phyloP scores from a whole-genome alignment of 257 asterid species.

The Primulina eburnea region DNA sequence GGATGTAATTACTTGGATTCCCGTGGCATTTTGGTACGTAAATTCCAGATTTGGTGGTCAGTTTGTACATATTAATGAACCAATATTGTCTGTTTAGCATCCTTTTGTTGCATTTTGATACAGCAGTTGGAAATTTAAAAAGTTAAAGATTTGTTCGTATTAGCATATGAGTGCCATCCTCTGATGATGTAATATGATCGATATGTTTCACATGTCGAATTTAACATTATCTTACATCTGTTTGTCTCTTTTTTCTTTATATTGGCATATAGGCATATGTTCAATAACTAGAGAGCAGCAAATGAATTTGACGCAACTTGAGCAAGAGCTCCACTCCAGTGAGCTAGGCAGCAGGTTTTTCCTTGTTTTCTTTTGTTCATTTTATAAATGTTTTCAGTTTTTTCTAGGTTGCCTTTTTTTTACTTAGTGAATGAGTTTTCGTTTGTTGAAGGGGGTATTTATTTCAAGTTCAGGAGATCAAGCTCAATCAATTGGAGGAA shows the following conservation, averaged over 20 bases:
- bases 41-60: background rate
- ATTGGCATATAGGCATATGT: constrained; percentile 75
- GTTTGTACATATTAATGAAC: background rate
- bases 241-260: constrained; percentile 11
- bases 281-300: constrained; percentile 94
- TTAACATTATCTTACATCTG: background rate
- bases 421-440: constrained; percentile 21
- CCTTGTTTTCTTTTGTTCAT: constrained; percentile 17
- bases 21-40: background rate
- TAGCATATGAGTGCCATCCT: background rate
- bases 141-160: background rate
- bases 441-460: constrained; percentile 70
- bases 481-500: constrained; percentile 84
- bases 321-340: constrained; percentile 99
- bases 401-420: background rate
- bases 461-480: constrained; percentile 98
- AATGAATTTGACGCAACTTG: constrained; percentile 98
- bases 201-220: constrained; percentile 9
- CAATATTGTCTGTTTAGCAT: background rate
- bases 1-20: background rate
- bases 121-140: background rate
- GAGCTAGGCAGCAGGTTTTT: constrained; percentile 95
- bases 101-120: background rate
- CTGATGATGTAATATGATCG: background rate
- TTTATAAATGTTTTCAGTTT: constrained; percentile 9